These are phyloP conservation scores for Rhodamnia rubescens DNA, from an alignment of 345 rosid species.

Conservation along the genomic window DNA sequence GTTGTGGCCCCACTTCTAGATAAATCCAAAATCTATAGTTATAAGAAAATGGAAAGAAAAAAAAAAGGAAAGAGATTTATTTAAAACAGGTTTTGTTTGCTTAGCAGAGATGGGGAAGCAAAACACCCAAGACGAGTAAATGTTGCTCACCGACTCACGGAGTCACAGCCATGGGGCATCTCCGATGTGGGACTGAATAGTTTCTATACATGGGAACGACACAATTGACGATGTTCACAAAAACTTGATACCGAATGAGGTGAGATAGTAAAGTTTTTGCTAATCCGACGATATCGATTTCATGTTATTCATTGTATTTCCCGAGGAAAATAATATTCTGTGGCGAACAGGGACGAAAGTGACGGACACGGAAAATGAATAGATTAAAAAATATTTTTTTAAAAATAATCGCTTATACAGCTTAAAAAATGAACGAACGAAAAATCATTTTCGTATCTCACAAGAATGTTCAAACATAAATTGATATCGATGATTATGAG, in stretches of 20 bases:
- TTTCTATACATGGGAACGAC: no score
- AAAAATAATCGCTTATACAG: no score
- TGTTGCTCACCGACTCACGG: neutral
- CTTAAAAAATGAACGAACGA: no score
- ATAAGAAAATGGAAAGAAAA: neutral
- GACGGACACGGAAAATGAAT: neutral
- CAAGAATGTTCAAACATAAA: no score
- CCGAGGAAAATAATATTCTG: no score
- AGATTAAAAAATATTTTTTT: no score
- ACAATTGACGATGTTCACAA: neutral
- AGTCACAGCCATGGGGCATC: neutral
- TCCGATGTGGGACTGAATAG: neutral
- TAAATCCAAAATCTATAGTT: neutral
- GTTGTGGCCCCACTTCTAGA: neutral
- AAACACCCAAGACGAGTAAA: fast-evolving
- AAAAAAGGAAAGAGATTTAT: no score
- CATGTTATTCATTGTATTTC: neutral
- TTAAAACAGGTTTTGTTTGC: neutral
- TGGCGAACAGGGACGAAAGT: neutral
- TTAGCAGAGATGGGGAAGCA: neutral
- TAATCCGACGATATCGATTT: neutral
- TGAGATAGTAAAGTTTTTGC: neutral
- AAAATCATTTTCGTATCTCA: no score
- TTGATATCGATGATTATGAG: no score
- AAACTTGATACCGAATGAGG: neutral